Conservation (phyloP, 2,329 filamentous ascomycete species). For the Penicillium fuscoglaucum region DNA sequence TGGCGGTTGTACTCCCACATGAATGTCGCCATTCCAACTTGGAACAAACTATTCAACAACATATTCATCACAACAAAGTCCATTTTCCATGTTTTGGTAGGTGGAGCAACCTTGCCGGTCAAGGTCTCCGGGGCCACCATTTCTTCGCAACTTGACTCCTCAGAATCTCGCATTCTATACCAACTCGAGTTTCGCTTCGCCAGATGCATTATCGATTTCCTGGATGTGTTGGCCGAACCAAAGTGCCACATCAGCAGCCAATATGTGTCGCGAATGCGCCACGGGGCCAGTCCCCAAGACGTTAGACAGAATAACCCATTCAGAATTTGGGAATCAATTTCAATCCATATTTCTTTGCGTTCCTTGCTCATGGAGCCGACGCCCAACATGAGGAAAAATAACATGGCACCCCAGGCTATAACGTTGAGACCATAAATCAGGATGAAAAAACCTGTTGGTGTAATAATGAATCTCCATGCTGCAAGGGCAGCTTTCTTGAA, state of each 20-base stretch:
- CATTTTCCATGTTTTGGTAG: background rate
- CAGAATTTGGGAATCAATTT: slow-evolving; percentile 4
- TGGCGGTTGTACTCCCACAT: background rate
- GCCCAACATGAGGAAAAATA: background rate
- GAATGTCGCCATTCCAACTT: background rate
- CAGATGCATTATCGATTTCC: background rate
- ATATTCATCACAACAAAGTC: background rate
- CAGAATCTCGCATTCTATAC: background rate
- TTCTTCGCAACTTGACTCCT: background rate
- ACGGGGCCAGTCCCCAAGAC: background rate
- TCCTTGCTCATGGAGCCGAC: background rate
- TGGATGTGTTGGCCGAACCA: background rate
- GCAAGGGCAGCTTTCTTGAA: background rate
- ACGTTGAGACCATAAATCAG: slow-evolving; percentile 3
- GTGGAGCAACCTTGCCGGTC: background rate
- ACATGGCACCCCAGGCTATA: slow-evolving; percentile 6
- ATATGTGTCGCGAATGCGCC: slow-evolving; percentile 2
- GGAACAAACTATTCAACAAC: background rate
- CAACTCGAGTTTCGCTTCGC: background rate
- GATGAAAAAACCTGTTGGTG: background rate
- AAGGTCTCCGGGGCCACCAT: background rate
- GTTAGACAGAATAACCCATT: background rate
- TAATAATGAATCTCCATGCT: background rate
- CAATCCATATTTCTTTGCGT: slow-evolving; percentile 2
- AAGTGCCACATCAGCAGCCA: background rate